Evolutionary conservation across 495 filamentous ascomycete species (phyloP), one percentile per base, ranked within the genome.

Genomic region (Tetracladium marchalianum): DNA sequence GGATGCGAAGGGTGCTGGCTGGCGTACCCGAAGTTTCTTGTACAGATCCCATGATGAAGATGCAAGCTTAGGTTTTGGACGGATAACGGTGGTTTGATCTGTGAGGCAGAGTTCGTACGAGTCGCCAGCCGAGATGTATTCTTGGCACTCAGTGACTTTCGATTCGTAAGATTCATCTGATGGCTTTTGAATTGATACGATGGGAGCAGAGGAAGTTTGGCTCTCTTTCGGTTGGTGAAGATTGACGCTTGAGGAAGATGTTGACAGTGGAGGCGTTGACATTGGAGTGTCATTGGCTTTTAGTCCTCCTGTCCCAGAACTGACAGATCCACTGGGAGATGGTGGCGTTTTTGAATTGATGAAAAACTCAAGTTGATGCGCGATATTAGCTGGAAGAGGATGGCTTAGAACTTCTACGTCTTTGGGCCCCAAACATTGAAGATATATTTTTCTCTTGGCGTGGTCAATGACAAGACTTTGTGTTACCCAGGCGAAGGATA

Each of bases 51-150:
- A 95, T 5, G 71, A 59, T 16, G 15, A 19, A 12, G 19, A 41
- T 31, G 35, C 56, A 39, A 7, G 47, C 38, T 27, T 15, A 37
- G 46, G 49, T 48, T 39, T 61, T 35, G 39, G 43, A 17, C 24
- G 51, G 7, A 39, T 43, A 9, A 93, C 71, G 18, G 62, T 68
- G 5, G 84, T 87, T 54, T 86, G 78, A 18, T 77, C 77, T 0
- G 88, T 95, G 1, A 96, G 73, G 55, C 90, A 96, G 15, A 98
- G 75, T 59, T 98, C 92, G 64, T 98, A 98, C 2, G 89, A 93
- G 40, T 95, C 78, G 2, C 92, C 92, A 0, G 77, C 70, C 5
- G 77, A 68, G 44, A 98, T 82, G 51, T 75, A 71, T 12, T 74
- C 69, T 54, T 93, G 82, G 56, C 87, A 92, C 16, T 62, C 51